Evolutionary conservation across 441 rosid species (phyloP), one percentile per base, ranked within the genome.

Genomic region (Euphorbia neoarborescens): DNA sequence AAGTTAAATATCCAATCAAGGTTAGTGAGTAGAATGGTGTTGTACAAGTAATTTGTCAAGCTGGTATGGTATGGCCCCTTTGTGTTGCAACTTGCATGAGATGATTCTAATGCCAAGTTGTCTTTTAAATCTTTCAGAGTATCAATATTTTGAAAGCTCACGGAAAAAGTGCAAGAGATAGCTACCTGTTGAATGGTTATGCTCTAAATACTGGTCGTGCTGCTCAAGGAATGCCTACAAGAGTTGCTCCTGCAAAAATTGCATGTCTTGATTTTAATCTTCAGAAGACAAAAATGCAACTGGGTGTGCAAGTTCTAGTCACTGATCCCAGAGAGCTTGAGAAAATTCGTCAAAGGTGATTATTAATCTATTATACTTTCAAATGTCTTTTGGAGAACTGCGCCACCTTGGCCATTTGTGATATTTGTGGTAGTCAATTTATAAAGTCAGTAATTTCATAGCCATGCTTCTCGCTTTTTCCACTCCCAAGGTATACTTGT

Each of bases 181-280:
- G 99, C 82, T 90, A 86, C 78, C 79, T 95, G 72, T 78, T 95
- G 81, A 89, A 90, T 76, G 99, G 99, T 8, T 92, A 92, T 81
- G 99, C 99, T 19, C 81, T 92, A 73, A 87, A 90, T 70, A 86
- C 98, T 68, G 97, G 96, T 7, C 96, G 95, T 76, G 96, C 98
- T 78, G 98, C 99, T 63, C 99, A 90, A 82, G 99, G 99, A 76
- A 92, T 95, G 97, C 98, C 96, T 68, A 72, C 84, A 53, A 86
- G 88, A 79, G 99, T 92, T 70, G 81, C 90, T 62, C 89, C 97
- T 50, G 95, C 99, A 35, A 92, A 78, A 84, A 87, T 95, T 78
- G 98, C 99, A 12, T 89, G 96, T 78, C 98, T 92, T 65, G 99
- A 95, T 84, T 90, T 95, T 73, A 95, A 92, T 79, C 92, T 95